Evolutionary conservation across 345 rosid genomes (phyloP).

Genomic region (Eucalyptus cloeziana): DNA sequence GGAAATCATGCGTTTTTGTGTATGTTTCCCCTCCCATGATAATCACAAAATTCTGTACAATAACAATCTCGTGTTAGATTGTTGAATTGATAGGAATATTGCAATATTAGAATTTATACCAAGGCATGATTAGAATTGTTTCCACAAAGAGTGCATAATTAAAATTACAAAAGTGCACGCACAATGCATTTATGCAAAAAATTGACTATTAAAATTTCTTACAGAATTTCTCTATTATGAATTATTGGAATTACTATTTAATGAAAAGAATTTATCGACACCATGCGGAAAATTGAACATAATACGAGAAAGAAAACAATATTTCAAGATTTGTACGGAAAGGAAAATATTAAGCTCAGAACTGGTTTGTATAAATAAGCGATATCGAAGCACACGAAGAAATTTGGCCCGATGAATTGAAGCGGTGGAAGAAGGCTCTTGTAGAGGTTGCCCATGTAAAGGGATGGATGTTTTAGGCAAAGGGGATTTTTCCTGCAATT

Average conservation of each 20-base stretch:
- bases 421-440: background rate
- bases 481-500: background rate
- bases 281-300: background rate
- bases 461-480: background rate
- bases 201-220: background rate
- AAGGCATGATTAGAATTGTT: background rate
- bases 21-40: too few relatives aligned
- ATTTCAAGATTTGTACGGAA: background rate
- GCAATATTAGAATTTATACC: too few relatives aligned
- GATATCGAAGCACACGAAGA: too few relatives aligned
- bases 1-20: too few relatives aligned
- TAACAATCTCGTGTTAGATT: too few relatives aligned
- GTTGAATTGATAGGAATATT: too few relatives aligned
- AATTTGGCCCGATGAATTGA: background rate
- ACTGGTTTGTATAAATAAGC: too few relatives aligned
- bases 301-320: background rate
- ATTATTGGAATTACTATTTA: background rate
- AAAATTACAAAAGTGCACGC: background rate
- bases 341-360: too few relatives aligned
- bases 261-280: background rate
- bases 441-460: background rate
- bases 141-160: background rate
- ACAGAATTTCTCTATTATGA: background rate
- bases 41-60: too few relatives aligned
- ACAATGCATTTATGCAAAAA: background rate